These are phyloP conservation scores for Boletus holoroseus DNA, from an alignment of 1,284 basidiomycete genomes.

Conservation along the genomic window DNA sequence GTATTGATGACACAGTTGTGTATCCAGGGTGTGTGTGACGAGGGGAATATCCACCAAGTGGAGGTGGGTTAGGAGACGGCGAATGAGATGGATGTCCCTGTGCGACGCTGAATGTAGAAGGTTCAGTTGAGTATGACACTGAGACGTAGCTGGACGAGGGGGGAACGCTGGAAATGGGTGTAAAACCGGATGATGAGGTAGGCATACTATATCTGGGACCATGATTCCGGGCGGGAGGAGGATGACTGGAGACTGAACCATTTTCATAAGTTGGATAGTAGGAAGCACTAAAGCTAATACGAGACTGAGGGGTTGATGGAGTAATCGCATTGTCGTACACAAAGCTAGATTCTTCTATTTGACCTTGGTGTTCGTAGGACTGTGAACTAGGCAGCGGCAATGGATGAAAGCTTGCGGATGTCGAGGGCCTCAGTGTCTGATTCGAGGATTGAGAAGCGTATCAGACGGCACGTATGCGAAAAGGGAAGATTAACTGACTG, in stretches of 20 bases:
- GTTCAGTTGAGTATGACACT: constrained; percentile 43
- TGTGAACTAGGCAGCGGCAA: constrained; percentile 28
- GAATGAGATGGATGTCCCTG: constrained; percentile 36
- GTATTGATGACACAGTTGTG: constrained; percentile 5
- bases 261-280: constrained; percentile 56
- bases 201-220: constrained; percentile 66
- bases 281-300: constrained; percentile 34
- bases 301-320: constrained; percentile 35
- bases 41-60: constrained; percentile 21
- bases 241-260: constrained; percentile 26
- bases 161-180: constrained; percentile 38
- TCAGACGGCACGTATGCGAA: constrained; percentile 10
- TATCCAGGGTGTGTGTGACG: constrained; percentile 36
- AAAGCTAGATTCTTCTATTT: constrained; percentile 21
- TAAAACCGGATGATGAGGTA: constrained; percentile 62
- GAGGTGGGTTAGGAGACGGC: constrained; percentile 19
- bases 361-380: constrained; percentile 29
- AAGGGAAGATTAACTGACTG: constrained; percentile 43
- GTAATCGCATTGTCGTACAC: constrained; percentile 37
- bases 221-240: constrained; percentile 37
- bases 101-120: constrained; percentile 41
- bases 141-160: constrained; percentile 25
- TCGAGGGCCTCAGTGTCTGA: constrained; percentile 39
- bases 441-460: constrained; percentile 29
- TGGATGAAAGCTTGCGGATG: constrained; percentile 37